Evolutionary conservation across 2,329 filamentous ascomycete genomes (phyloP), one percentile per base, ranked within the genome.

Genomic region (Trichoderma sp.): DNA sequence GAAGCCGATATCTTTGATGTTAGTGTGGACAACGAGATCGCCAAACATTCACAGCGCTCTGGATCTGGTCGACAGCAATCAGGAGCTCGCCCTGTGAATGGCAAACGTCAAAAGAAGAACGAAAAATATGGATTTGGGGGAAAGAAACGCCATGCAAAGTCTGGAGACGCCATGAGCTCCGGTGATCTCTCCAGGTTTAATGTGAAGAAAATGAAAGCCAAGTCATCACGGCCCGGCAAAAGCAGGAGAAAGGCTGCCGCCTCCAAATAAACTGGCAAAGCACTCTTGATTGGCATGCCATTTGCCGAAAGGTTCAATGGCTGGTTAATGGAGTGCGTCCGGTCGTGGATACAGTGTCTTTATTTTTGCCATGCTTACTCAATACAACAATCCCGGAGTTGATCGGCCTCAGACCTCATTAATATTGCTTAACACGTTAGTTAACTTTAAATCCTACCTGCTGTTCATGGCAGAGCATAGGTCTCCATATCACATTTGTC

Each of bases 111-210:
- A 83, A 98, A 97, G 91, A 98, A 97, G 88, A 93, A 99, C 83
- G 90, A 94, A 79, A 98, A 98, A 87, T 98, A 93, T 83, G 97
- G 97, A 29, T 98, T 96, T 82, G 97, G 97, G 76, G 97, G 97
- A 80, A 98, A 98, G 91, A 99, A 99, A 89, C 89, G 93, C 74
- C 92, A 95, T 83, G 86, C 89, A 75, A 99, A 99, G 91, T 98
- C 95, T 77, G 95, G 95, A 79, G 95, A 98, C 85, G 95, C 95
- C 66, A 83, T 89, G 77, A 97, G 94, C 78, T 95, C 92, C 64
- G 93, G 91, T 77, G 97, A 99, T 83, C 86, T 97, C 79, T 91
- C 91, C 77, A 91, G 90, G 1, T 98, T 97, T 87, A 95, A 93
- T 73, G 89, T 89, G 50, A 95, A 93, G 88, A 93, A 81, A 86